These are phyloP conservation scores for Penicillium sp. DNA, from an alignment of 2,329 filamentous ascomycete species.

Conservation along the genomic window DNA sequence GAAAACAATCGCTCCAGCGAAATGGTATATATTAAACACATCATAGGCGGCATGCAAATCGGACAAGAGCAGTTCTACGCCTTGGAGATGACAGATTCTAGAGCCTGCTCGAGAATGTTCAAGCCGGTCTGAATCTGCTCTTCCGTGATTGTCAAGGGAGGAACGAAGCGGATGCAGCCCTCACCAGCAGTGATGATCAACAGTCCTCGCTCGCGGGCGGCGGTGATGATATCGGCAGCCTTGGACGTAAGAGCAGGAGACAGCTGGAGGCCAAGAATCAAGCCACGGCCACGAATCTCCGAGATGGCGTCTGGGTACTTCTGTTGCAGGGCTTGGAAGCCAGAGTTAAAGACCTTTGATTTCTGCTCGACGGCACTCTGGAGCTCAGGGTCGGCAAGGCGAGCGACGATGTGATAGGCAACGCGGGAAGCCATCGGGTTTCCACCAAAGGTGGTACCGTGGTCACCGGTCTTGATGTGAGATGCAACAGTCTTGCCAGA, in stretches of 20 bases:
- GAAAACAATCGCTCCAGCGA: conserved; percentile 8
- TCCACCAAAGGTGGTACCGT: conserved; percentile 92
- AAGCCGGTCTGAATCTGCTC: conserved; percentile 79
- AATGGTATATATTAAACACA: conserved; percentile 27
- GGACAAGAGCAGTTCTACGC: conserved; percentile 18
- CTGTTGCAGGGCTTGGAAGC: conserved; percentile 58
- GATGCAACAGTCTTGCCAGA: conserved; percentile 65
- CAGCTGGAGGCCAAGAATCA: conserved; percentile 87
- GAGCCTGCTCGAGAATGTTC: conserved; percentile 70
- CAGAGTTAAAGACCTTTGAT: conserved; percentile 59
- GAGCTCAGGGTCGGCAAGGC: conserved; percentile 70
- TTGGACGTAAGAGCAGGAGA: conserved; percentile 62
- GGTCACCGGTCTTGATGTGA: conserved; percentile 74
- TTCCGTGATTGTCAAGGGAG: conserved; percentile 77
- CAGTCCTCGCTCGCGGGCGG: conserved; percentile 82
- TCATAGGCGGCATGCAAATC: conserved; percentile 19
- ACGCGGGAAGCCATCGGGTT: conserved; percentile 85
- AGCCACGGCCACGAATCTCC: conserved; percentile 78
- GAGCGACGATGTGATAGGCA: conserved; percentile 80
- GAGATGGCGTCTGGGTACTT: conserved; percentile 70
- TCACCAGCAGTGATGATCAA: conserved; percentile 90
- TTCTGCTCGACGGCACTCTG: conserved; percentile 71
- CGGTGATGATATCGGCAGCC: conserved; percentile 67
- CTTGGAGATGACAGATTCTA: conserved; percentile 56
- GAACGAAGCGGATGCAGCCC: conserved; percentile 91